Percentiles rank a stretch among this genome's conserved stretches.
Conservation (phyloP, 768 basidiomycete genomes). For the Crassisporium funariophilum region DNA sequence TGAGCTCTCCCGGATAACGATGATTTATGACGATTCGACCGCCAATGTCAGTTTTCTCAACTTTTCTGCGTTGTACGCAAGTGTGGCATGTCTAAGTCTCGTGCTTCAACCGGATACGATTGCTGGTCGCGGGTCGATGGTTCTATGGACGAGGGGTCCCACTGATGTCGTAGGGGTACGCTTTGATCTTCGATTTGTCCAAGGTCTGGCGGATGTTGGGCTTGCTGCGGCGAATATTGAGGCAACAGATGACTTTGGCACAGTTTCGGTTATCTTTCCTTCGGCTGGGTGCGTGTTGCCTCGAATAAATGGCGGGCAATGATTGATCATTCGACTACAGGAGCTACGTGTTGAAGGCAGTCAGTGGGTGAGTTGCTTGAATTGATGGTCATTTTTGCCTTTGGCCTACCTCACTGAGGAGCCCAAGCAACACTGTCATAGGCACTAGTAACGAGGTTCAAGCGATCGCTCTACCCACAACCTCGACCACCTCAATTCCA, state of each 20-base stretch:
- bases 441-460: constrained; percentile 18
- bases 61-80: neutral
- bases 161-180: neutral
- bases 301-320: neutral
- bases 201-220: constrained; percentile 14
- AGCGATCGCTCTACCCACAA: constrained; percentile 7
- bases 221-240: constrained; percentile 16
- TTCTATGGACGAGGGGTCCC: neutral
- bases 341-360: constrained; percentile 16
- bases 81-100: neutral
- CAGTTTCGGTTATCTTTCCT: constrained; percentile 14
- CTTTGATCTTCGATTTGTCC: constrained; percentile 20
- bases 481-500: constrained; percentile 1
- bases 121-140: neutral
- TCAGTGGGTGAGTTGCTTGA: constrained; percentile 17
- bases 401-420: constrained; percentile 6
- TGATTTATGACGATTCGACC: neutral
- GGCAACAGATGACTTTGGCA: constrained; percentile 7
- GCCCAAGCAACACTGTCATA: constrained; percentile 15
- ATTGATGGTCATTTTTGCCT: neutral
- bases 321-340: constrained; percentile 7
- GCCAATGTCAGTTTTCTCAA: neutral
- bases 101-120: neutral
- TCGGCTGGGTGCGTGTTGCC: constrained; percentile 16
- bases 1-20: too few relatives aligned